Percentiles rank a stretch among this genome's conserved stretches.
Conservation (phyloP, 257 asterid genomes). For the Solanum megistacrolobum region DNA sequence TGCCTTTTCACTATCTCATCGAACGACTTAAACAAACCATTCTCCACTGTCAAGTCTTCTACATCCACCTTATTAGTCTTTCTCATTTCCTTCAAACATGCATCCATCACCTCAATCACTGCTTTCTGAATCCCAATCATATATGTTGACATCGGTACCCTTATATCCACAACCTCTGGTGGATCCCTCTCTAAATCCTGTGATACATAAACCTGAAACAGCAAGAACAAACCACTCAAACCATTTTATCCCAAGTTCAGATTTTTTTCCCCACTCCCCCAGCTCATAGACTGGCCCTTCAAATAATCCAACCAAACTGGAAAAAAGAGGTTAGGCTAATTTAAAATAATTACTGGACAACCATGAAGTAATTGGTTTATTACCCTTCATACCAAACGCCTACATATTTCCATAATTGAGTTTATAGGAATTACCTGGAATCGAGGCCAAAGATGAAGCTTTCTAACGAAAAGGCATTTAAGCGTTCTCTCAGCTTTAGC, state of each 20-base stretch:
- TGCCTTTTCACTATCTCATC: constrained; percentile 93
- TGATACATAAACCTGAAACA: constrained; percentile 70
- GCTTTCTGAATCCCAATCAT: constrained; percentile 92
- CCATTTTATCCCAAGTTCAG: background rate
- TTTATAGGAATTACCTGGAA: constrained; percentile 49
- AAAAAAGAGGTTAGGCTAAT: background rate
- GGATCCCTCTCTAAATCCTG: constrained; percentile 89
- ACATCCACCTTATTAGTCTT: constrained; percentile 95
- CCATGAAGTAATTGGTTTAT: background rate
- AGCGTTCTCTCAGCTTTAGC: constrained; percentile 84
- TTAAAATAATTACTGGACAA: background rate
- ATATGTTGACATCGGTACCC: constrained; percentile 80
- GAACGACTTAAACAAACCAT: constrained; percentile 90
- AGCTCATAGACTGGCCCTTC: background rate
- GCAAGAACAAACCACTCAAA: background rate
- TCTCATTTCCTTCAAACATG: constrained; percentile 92
- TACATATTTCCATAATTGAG: background rate
- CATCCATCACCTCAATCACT: constrained; percentile 92
- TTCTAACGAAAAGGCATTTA: constrained; percentile 72
- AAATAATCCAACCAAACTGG: background rate
- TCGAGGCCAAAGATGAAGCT: constrained; percentile 97
- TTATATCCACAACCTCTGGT: constrained; percentile 85
- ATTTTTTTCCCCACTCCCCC: background rate
- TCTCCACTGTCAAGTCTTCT: constrained; percentile 94
- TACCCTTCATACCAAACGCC: background rate